Evolutionary conservation across 208 protist genomes (phyloP), one percentile per base, ranked within the genome.

Genomic region (Phytomonas sp.): DNA sequence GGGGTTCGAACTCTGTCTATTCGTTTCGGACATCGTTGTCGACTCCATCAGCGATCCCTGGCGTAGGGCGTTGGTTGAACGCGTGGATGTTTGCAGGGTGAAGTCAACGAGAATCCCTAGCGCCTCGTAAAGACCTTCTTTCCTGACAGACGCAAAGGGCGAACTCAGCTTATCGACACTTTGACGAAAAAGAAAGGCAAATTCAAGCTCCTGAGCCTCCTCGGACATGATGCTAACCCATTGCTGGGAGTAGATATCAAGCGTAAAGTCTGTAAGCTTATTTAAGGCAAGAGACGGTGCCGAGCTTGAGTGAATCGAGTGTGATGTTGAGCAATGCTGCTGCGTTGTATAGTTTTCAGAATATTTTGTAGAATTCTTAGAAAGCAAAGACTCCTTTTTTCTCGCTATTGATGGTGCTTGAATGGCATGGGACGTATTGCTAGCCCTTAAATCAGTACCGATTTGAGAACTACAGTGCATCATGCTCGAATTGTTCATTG

Each of bases 101-200:
- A 40, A 34, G 34, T 40, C 31, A 2, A 65, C 32, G 61, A 34
- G 32, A 65, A 65, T 65, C 63, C 77, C 60, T 23, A 82, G 34
- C 1, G 70, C 78, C 59, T 77, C 68, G 49, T 70, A 67, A 40
- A 83, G 64, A 19, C 75, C 79, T 42, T 83, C 75, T 26, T 65
- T 67, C 3, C 79, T 71, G 23, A 78, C 70, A 60, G 72, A 80
- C n/a, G 72, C 64, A 52, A 78, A 83, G 19, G 75, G 69, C 19
- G 75, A 80, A n/a, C 69, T 59, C 16, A 83, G 74, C 29, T 74
- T 73, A 11, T 72, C 71, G 69, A 77, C 74, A 40, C 71, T 67
- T 36, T 14, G 45, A n/a, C 71, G 74, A 26, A 83, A 73, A 60
- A 40, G 62, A 26, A 70, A 72, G 8, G 75, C 71, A 30, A 83